These are phyloP conservation scores for Zasmidium angulare DNA, from an alignment of 2,329 filamentous ascomycete genomes.

Conservation along the genomic window DNA sequence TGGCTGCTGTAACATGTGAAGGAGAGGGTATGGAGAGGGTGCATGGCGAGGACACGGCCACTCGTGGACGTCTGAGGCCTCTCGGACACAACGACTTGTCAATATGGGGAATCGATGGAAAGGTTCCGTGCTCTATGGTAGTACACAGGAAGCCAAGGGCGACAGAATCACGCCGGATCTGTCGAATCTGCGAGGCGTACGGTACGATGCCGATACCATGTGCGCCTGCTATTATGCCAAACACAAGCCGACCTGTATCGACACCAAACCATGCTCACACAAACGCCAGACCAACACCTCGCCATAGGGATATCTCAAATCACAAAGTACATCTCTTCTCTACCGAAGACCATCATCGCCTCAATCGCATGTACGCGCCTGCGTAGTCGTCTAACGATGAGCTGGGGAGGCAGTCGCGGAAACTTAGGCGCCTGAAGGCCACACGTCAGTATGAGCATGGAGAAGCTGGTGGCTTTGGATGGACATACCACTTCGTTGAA, in stretches of 20 bases:
- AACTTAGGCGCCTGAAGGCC: slow-evolving; percentile 33
- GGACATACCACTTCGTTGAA: slow-evolving; percentile 28
- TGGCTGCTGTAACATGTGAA: no score
- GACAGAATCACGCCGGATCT: slow-evolving; percentile 4
- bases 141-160: slow-evolving; percentile 2
- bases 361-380: slow-evolving; percentile 24
- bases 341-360: slow-evolving; percentile 4
- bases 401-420: slow-evolving; percentile 36
- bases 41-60: no score
- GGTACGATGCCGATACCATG: background rate
- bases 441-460: slow-evolving; percentile 3
- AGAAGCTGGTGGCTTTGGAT: background rate
- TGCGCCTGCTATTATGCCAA: background rate
- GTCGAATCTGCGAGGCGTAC: background rate
- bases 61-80: no score
- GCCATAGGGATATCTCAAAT: background rate
- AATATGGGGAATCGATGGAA: background rate
- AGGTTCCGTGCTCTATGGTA: background rate
- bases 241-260: background rate
- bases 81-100: no score
- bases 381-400: slow-evolving; percentile 37
- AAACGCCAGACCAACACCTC: background rate
- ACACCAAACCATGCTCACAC: background rate
- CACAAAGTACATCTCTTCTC: slow-evolving; percentile 1
- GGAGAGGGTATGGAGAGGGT: no score